phyloP scores from a whole-genome alignment of 2,329 filamentous ascomycete genomes.

The Pseudogymnoascus sp. region DNA sequence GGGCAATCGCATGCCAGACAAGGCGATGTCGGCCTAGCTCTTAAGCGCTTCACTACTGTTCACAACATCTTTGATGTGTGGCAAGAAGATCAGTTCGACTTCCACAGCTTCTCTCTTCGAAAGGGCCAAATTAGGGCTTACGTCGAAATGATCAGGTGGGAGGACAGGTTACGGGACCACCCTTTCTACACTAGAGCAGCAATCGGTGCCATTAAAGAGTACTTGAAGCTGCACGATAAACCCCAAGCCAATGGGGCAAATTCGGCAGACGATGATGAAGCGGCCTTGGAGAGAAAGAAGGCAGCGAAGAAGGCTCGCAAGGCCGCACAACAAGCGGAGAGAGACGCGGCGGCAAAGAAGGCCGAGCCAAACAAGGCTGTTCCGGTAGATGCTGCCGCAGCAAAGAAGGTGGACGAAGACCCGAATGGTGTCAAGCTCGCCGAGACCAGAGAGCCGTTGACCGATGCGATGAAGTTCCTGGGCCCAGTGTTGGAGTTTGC shows the following conservation, averaged over 20 bases:
- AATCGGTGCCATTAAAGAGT: slow-evolving; percentile 71
- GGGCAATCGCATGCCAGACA: slow-evolving; percentile 81
- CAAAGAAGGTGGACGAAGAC: slow-evolving; percentile 86
- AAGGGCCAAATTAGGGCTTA: slow-evolving; percentile 96
- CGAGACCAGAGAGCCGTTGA: slow-evolving; percentile 73
- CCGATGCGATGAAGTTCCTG: slow-evolving; percentile 82
- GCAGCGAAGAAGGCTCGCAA: slow-evolving; percentile 85
- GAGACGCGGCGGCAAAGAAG: slow-evolving; percentile 74
- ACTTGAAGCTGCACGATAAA: slow-evolving; percentile 71
- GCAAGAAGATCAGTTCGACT: slow-evolving; percentile 98
- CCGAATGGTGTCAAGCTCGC: slow-evolving; percentile 75
- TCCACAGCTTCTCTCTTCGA: slow-evolving; percentile 93
- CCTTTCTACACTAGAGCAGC: slow-evolving; percentile 87
- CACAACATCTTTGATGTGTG: slow-evolving; percentile 93
- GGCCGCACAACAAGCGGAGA: slow-evolving; percentile 65
- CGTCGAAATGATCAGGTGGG: slow-evolving; percentile 94
- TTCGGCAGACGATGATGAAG: slow-evolving; percentile 41
- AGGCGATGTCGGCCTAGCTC: slow-evolving; percentile 72
- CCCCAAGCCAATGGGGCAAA: slow-evolving; percentile 60
- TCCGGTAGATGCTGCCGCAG: slow-evolving; percentile 53
- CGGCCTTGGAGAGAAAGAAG: slow-evolving; percentile 70
- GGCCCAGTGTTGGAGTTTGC: slow-evolving; percentile 74
- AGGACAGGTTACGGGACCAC: slow-evolving; percentile 83
- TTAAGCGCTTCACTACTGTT: slow-evolving; percentile 86
- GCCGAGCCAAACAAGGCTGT: slow-evolving; percentile 73